Evolutionary conservation across 768 basidiomycete species (phyloP).

Genomic region (Strobilomyces dryophilus): DNA sequence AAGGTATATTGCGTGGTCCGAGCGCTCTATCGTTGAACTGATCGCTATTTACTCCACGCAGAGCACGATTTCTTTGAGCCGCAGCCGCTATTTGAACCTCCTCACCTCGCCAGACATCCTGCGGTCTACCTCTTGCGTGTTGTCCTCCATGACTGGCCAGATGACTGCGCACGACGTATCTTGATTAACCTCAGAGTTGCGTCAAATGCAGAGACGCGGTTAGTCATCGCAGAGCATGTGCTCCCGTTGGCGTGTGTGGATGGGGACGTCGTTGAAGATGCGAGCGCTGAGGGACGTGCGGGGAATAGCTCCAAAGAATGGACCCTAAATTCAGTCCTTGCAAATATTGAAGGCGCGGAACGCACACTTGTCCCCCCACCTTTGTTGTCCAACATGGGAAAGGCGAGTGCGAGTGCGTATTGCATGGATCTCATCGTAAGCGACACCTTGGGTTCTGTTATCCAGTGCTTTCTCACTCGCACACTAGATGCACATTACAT

Average conservation of each 20-base stretch:
- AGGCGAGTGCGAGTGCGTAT: conserved; percentile 62
- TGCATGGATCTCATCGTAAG: conserved; percentile 67
- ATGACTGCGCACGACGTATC: conserved; percentile 46
- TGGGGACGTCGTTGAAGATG: conserved; percentile 19
- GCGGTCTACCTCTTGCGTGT: conserved; percentile 69
- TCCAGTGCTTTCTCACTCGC: conserved; percentile 1
- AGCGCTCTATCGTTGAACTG: neutral
- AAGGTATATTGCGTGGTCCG: conserved; percentile 31
- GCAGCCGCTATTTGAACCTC: conserved; percentile 40
- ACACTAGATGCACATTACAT: conserved; percentile 60
- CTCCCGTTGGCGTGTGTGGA: conserved; percentile 69
- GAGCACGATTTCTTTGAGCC: conserved; percentile 76
- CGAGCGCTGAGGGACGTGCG: conserved; percentile 4
- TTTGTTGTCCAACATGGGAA: conserved; percentile 69
- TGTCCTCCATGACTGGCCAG: conserved; percentile 78
- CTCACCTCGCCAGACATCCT: conserved; percentile 34
- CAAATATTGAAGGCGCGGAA: conserved; percentile 49
- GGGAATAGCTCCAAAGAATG: conserved; percentile 17
- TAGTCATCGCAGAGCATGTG: conserved; percentile 70
- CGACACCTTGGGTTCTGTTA: neutral
- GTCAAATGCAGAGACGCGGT: conserved; percentile 41
- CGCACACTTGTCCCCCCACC: conserved; percentile 53
- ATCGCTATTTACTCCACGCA: conserved; percentile 14
- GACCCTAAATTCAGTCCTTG: conserved; percentile 29
- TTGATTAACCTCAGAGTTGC: conserved; percentile 41